Base-by-base conservation (phyloP, 2,329 filamentous ascomycete species). In the Arthrobotrys entomopaga region DNA sequence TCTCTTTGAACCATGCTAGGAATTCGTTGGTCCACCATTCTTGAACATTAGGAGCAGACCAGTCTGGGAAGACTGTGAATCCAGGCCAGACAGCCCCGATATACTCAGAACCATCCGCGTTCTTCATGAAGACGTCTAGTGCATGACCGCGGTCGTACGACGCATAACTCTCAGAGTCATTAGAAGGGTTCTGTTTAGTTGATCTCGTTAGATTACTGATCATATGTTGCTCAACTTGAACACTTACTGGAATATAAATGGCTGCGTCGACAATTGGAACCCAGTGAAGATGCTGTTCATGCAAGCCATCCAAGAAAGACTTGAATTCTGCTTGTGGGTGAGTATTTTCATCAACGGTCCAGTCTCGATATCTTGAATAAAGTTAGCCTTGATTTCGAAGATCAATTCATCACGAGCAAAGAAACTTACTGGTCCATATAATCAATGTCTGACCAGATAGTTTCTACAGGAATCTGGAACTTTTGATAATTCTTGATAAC, bases 191-290 rank as follows among this genome's bases (percentile, higher is more conserved):
- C 59, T 67, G 15, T 34, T 19, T 6, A 50, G 8, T 48, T 48
- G 2, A 13, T 2, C 29, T 34, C 29, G 5, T 34, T 34, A 34
- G 29, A 34, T 7, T 34, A 34, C 10, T 34, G 29, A 7, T 34
- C 29, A 1, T 34, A 2, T 34, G 11, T 40, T 24, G 13, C 34
- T 34, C 4, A 3, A 2, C 4, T 10, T 34, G 48, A 15, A 38
- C 5, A 42, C 64, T 67, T 34, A 67, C 64, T 1, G 65, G 48
- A 22, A 70, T 61, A 19, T 70, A 70, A 16, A 85, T 83, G 0
- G 87, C 87, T 1, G 90, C 89, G 77, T 95, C 91, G 0, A 94
- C 89, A 87, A 95, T 95, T 53, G 93, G 82, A 29, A 92, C 85
- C 76, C 91, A 91, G 53, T 90, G 86, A 79, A 92, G 90, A 48